phyloP scores from a whole-genome alignment of 257 asterid species.

The Fraxinus excelsior region DNA sequence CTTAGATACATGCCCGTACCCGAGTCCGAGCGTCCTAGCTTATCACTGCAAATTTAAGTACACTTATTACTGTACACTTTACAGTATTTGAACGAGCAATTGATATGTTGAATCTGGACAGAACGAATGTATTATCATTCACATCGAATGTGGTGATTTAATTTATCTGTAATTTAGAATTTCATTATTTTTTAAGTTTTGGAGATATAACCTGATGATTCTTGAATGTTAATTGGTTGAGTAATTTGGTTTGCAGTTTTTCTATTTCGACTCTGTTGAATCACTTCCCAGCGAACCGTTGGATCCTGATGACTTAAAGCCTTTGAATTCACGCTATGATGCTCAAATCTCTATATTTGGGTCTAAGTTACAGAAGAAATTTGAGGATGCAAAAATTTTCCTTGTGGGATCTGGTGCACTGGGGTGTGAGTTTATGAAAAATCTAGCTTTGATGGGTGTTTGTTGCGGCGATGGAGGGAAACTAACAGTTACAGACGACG shows the following conservation, averaged over 20 bases:
- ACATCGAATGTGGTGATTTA: too few relatives aligned
- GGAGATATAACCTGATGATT: not conserved
- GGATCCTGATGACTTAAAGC: slow-evolving; percentile 41
- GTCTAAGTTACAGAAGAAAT: slow-evolving; percentile 51
- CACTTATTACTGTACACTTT: not conserved
- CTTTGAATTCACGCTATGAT: slow-evolving; percentile 54
- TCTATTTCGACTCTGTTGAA: slow-evolving; percentile 56
- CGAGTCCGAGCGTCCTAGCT: too few relatives aligned
- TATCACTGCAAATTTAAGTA: not conserved
- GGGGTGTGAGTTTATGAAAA: slow-evolving; percentile 55
- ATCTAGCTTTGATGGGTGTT: slow-evolving; percentile 56
- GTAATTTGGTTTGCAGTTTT: slow-evolving; percentile 39
- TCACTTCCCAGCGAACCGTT: slow-evolving; percentile 48
- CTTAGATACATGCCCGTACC: too few relatives aligned
- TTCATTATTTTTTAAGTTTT: not conserved
- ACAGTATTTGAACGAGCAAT: not conserved
- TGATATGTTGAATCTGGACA: too few relatives aligned
- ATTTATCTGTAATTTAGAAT: not conserved
- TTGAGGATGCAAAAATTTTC: slow-evolving; percentile 43
- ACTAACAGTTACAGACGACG: slow-evolving; percentile 53
- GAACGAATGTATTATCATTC: not conserved
- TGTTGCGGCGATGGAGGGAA: slow-evolving; percentile 44
- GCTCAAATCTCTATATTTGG: slow-evolving; percentile 63
- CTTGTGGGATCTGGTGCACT: slow-evolving; percentile 57
- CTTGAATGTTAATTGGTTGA: slow-evolving; percentile 1